Evolutionary conservation across 768 basidiomycete species (phyloP).

Genomic region (Leccinum sublutescens): DNA sequence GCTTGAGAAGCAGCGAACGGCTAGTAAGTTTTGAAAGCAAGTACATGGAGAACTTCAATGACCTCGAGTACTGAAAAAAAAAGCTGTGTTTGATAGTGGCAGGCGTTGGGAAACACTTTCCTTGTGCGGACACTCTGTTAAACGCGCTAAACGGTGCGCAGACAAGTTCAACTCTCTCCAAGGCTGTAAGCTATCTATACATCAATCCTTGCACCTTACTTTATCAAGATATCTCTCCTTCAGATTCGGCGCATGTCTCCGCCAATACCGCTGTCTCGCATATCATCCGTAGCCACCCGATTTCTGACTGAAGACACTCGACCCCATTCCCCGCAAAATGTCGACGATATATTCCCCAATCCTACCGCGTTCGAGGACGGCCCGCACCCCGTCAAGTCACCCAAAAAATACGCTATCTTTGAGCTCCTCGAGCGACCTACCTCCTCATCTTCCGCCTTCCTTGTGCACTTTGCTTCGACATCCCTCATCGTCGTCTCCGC

Average conservation of each 20-base stretch:
- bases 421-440: constrained; percentile 79
- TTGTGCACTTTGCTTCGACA: constrained; percentile 70
- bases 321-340: constrained; percentile 32
- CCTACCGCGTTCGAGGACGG: constrained; percentile 35
- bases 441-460: constrained; percentile 71
- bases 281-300: constrained; percentile 28
- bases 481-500: constrained; percentile 73
- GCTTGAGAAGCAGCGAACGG: neutral
- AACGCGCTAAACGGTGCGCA: no score
- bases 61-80: no score
- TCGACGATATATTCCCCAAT: constrained; percentile 41
- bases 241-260: constrained; percentile 23
- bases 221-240: neutral
- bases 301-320: constrained; percentile 46
- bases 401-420: constrained; percentile 65
- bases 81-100: no score
- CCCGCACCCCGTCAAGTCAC: constrained; percentile 29
- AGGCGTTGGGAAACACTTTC: constrained; percentile 2
- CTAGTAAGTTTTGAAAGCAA: no score
- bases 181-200: no score
- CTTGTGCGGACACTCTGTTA: neutral
- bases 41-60: no score
- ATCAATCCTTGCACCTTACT: neutral
- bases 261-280: constrained; percentile 29
- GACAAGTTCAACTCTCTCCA: no score